Base-by-base conservation (phyloP, 495 filamentous ascomycete species). In the Podospora didyma region DNA sequence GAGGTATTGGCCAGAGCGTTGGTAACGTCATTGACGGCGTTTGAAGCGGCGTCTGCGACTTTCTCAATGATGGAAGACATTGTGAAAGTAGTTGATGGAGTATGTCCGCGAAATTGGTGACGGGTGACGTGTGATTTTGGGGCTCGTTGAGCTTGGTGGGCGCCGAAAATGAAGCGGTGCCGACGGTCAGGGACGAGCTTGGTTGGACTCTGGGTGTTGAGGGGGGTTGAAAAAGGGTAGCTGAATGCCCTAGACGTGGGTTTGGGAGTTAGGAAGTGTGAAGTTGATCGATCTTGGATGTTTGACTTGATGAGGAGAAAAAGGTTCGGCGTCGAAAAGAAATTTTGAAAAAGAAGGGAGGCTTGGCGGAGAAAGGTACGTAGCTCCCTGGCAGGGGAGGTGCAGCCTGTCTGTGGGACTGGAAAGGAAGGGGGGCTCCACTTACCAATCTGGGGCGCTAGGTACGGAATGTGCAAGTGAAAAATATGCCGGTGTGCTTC, bases 191-290 rank as follows among this genome's bases (percentile, higher is more conserved):
- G 69, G 71, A 73, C 70, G 66, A 64, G 68, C 57, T 48, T 55
- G 62, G 67, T 75, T 79, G 73, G 75, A 79, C 78, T 81, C 76
- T 81, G 77, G 79, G 73, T 68, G 63, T 69, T 68, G 75, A 75
- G 79, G 79, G 79, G 80, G 77, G 75, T 70, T 79, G 80, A 80
- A n/a, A n/a, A n/a, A 91, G 89, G 89, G 89, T 90, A 88, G 89
- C 88, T 92, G 80, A 70, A 88, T 88, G 89, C 89, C 89, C 88
- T 90, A 92, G 26, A 31, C n/a, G 88, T 89, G 77, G 77, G 66
- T 61, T 68, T 77, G 66, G 65, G n/a, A n/a, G n/a, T n/a, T n/a
- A 54, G 65, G 66, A 59, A 61, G 62, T 65, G 58, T 62, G 65
- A 64, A 61, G 65, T 60, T 64, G 70, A 73, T 69, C 65, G 66